Evolutionary conservation across 306 rosid species (phyloP).

Genomic region (Citrullus mucosospermus): DNA sequence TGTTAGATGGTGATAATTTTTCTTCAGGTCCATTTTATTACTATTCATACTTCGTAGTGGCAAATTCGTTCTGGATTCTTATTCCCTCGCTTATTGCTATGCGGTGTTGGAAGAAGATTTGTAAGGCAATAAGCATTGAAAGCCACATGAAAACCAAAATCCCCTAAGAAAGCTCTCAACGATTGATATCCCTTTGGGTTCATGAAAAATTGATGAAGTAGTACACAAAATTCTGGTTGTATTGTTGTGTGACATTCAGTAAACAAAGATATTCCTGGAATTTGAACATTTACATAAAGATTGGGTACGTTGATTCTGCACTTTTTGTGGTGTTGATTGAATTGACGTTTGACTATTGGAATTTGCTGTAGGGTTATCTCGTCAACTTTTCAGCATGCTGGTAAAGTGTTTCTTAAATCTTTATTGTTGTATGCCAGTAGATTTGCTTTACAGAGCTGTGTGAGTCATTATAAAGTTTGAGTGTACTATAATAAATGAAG

Average conservation of each 20-base stretch:
- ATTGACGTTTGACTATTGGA: not conserved
- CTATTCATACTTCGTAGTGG: conserved; percentile 59
- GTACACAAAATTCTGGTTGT: not conserved
- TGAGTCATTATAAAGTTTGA: not conserved
- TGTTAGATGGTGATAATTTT: conserved; percentile 71
- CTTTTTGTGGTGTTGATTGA: not conserved
- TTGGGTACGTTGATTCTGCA: not conserved
- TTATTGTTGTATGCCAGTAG: not conserved
- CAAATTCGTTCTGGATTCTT: conserved; percentile 61
- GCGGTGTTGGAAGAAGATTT: conserved; percentile 73
- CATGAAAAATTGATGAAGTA: not conserved
- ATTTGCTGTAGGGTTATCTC: not conserved
- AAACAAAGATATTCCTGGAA: not conserved
- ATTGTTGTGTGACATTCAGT: not conserved
- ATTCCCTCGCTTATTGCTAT: conserved; percentile 50
- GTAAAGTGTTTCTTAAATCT: not conserved
- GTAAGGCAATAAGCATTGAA: conserved; percentile 34
- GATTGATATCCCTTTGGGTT: not conserved
- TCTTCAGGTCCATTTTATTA: conserved; percentile 47
- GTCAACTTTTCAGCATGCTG: not conserved
- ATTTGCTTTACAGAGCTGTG: not conserved
- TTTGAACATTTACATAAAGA: not conserved
- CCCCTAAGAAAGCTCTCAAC: conserved; percentile 23
- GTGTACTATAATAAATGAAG: not conserved
- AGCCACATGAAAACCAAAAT: conserved; percentile 53